Evolutionary conservation across 2,329 filamentous ascomycete genomes (phyloP).

Genomic region (Microcyclosporella mali): DNA sequence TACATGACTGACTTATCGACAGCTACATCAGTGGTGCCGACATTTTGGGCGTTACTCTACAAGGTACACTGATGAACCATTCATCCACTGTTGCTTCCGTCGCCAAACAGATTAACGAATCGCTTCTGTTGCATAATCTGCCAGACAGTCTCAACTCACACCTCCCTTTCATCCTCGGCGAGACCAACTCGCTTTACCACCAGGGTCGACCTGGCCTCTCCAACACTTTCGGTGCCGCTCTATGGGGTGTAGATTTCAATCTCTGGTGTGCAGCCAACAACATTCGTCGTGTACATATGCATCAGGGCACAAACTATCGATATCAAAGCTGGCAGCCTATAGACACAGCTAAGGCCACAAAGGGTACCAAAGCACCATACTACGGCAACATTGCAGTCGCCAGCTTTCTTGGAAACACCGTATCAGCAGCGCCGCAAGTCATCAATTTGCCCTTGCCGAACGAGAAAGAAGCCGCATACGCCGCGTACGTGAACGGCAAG

Average conservation of each 20-base stretch:
- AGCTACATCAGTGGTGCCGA: slow-evolving; percentile 59
- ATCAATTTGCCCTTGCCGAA: slow-evolving; percentile 42
- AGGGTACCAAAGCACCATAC: slow-evolving; percentile 58
- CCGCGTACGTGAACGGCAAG: slow-evolving; percentile 43
- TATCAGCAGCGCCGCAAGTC: slow-evolving; percentile 35
- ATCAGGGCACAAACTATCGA: slow-evolving; percentile 58
- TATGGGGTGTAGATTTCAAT: slow-evolving; percentile 60
- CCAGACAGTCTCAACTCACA: slow-evolving; percentile 25
- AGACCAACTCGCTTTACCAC: slow-evolving; percentile 58
- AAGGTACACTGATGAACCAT: slow-evolving; percentile 60
- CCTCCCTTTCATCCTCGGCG: slow-evolving; percentile 53
- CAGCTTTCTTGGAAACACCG: slow-evolving; percentile 46
- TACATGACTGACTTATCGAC: slow-evolving; percentile 9
- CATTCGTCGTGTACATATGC: slow-evolving; percentile 56
- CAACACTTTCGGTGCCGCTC: slow-evolving; percentile 59
- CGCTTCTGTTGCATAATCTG: slow-evolving; percentile 37
- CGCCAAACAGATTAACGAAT: slow-evolving; percentile 44
- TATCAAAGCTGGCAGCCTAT: slow-evolving; percentile 58
- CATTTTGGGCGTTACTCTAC: slow-evolving; percentile 56
- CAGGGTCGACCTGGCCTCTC: slow-evolving; percentile 56
- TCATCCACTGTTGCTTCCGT: slow-evolving; percentile 47
- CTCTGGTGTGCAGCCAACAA: slow-evolving; percentile 52
- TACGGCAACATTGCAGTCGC: slow-evolving; percentile 58
- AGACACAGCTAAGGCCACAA: slow-evolving; percentile 42
- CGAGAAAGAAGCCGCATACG: slow-evolving; percentile 50